Percentiles rank a stretch among this genome's conserved stretches.
Conservation (phyloP, 768 basidiomycete species). For the Leccinum sublutescens region DNA sequence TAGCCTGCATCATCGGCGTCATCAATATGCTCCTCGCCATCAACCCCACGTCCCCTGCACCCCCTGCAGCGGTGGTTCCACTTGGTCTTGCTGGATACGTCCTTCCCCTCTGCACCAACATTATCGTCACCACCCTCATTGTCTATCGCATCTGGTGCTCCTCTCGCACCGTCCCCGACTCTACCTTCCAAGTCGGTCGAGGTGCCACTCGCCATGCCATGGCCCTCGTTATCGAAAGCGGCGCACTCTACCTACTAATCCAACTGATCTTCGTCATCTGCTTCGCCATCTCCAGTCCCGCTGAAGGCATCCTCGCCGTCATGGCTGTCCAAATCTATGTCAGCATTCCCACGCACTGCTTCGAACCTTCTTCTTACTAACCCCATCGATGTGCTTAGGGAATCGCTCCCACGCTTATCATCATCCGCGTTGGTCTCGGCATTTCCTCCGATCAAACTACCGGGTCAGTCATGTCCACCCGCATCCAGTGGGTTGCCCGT, state of each 20-base stretch:
- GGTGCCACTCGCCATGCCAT: conserved; percentile 28
- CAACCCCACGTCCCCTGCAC: conserved; percentile 31
- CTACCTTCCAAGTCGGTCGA: conserved; percentile 11
- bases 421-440: conserved; percentile 35
- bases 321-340: conserved; percentile 43
- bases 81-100: conserved; percentile 36
- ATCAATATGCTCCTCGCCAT: conserved; percentile 29
- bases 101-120: conserved; percentile 42
- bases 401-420: conserved; percentile 36
- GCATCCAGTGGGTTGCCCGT: conserved; percentile 23
- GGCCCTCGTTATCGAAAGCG: conserved; percentile 40
- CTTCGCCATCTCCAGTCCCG: conserved; percentile 33
- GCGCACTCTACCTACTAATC: conserved; percentile 37
- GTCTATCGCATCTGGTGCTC: conserved; percentile 38
- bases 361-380: neutral
- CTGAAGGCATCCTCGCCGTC: conserved; percentile 37
- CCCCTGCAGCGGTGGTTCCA: conserved; percentile 36
- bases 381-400: conserved; percentile 27
- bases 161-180: conserved; percentile 13
- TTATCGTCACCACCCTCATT: conserved; percentile 42
- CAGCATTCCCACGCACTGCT: conserved; percentile 7
- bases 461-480: conserved; percentile 18
- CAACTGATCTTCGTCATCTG: conserved; percentile 43
- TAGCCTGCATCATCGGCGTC: conserved; percentile 33
- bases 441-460: conserved; percentile 27